phyloP scores from a whole-genome alignment of 179 eudicot genomes.

The Silene coronaria region DNA sequence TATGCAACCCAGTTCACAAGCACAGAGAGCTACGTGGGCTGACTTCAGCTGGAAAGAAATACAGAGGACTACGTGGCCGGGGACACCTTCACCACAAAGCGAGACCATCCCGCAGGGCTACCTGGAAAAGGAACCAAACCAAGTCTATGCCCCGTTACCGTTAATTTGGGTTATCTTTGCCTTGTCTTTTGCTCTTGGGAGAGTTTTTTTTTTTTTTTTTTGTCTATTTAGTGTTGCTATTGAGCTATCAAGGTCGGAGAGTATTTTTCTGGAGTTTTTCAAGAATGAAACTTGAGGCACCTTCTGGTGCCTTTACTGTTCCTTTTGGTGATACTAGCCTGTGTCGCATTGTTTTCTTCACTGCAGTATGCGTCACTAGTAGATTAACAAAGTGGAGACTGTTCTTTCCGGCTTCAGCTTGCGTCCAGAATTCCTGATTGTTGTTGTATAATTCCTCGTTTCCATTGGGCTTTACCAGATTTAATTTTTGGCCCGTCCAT shows the following conservation, averaged over 20 bases:
- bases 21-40: slow-evolving; percentile 69
- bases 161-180: slow-evolving; percentile 17
- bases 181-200: too few species aligned
- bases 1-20: slow-evolving; percentile 75
- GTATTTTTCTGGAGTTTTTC: not conserved
- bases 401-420: too few species aligned
- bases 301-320: not conserved
- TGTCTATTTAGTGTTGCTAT: too few species aligned
- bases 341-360: not conserved
- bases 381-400: too few species aligned
- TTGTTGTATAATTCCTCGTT: too few species aligned
- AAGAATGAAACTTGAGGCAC: slow-evolving; percentile 10
- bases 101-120: slow-evolving; percentile 67
- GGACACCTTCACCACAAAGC: slow-evolving; percentile 66
- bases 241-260: not conserved
- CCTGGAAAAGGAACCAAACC: slow-evolving; percentile 79
- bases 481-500: too few species aligned
- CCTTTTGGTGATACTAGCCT: not conserved
- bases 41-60: slow-evolving; percentile 66
- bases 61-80: slow-evolving; percentile 73
- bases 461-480: too few species aligned
- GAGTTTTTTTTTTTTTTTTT: too few species aligned
- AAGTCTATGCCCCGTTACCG: slow-evolving; percentile 62
- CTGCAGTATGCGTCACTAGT: too few species aligned
- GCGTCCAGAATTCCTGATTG: too few species aligned